Conservation (phyloP, 2,329 filamentous ascomycete species). For the Aspergillus pseudoglaucus region DNA sequence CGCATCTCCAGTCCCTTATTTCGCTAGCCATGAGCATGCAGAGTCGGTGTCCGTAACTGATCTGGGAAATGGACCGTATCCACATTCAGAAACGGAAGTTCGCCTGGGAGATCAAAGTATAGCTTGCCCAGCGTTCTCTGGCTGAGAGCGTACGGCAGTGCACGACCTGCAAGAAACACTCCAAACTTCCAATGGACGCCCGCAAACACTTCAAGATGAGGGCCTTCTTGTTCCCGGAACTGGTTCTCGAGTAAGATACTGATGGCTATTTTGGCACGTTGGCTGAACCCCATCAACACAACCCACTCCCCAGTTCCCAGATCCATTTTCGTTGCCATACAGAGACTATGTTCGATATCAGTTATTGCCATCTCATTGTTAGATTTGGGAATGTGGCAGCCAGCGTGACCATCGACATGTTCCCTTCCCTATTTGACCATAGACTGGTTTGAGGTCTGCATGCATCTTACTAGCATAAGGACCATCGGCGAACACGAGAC, state of each 20-base stretch:
- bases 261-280: slow-evolving; percentile 57
- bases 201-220: not conserved
- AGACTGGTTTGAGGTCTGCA: slow-evolving; percentile 58
- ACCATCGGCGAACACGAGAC: slow-evolving; percentile 65
- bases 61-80: slow-evolving; percentile 14
- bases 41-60: slow-evolving; percentile 49
- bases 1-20: slow-evolving; percentile 58
- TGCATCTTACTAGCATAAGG: slow-evolving; percentile 59
- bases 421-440: slow-evolving; percentile 61
- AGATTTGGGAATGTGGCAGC: slow-evolving; percentile 43
- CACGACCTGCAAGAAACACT: slow-evolving; percentile 55
- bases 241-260: slow-evolving; percentile 59
- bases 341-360: slow-evolving; percentile 28
- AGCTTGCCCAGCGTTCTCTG: not conserved
- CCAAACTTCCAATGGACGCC: slow-evolving; percentile 42
- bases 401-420: slow-evolving; percentile 39
- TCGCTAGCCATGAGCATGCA: slow-evolving; percentile 61
- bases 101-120: not conserved
- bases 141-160: not conserved
- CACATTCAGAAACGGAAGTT: not conserved
- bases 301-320: slow-evolving; percentile 55
- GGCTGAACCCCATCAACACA: slow-evolving; percentile 59
- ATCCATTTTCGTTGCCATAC: slow-evolving; percentile 44
- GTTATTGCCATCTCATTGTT: slow-evolving; percentile 41
- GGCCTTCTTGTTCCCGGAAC: slow-evolving; percentile 22